A percentile compares a stretch with the other conserved stretches of the same genome.
Conservation (phyloP, 78 protist genomes). For the Parvularia atlantis region DNA sequence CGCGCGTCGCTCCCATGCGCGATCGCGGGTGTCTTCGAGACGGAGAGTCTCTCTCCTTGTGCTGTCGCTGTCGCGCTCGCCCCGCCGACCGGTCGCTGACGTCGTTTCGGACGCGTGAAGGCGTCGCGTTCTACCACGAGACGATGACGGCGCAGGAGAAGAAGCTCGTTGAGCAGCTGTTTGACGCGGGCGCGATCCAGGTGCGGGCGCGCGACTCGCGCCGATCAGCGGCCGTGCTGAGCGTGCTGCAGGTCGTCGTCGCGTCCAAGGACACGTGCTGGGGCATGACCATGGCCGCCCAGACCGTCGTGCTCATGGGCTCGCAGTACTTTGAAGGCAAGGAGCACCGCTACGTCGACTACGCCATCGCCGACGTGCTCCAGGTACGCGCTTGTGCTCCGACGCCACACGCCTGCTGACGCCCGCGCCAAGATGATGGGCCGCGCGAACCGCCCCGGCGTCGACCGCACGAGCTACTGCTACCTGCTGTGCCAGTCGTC, state of each 20-base stretch:
- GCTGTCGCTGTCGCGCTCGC: too few species aligned
- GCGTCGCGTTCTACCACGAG: constrained; percentile 76
- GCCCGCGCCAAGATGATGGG: too few species aligned
- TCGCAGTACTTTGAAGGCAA: constrained; percentile 19
- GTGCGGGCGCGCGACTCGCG: too few species aligned
- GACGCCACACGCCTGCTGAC: too few species aligned
- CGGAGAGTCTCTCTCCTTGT: too few species aligned
- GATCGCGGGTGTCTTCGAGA: too few species aligned
- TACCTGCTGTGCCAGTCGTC: constrained; percentile 68
- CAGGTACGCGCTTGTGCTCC: too few species aligned
- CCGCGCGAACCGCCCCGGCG: constrained; percentile 56
- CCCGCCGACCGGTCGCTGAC: too few species aligned
- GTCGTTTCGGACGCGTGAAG: too few species aligned
- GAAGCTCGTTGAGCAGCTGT: constrained; percentile 27
- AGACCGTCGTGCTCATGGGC: constrained; percentile 7
- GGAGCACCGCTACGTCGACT: constrained; percentile 68
- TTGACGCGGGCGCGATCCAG: constrained; percentile 38
- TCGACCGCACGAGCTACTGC: constrained; percentile 31
- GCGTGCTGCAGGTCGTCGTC: too few species aligned
- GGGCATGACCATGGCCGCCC: constrained; percentile 35
- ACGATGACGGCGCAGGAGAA: constrained; percentile 48
- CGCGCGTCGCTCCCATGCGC: too few species aligned
- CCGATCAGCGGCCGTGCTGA: too few species aligned
- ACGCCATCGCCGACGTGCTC: constrained; percentile 78
- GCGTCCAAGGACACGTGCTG: constrained; percentile 28